Base-by-base conservation (phyloP, 2,329 filamentous ascomycete genomes). In the Neophaeococcomyces aloes region DNA sequence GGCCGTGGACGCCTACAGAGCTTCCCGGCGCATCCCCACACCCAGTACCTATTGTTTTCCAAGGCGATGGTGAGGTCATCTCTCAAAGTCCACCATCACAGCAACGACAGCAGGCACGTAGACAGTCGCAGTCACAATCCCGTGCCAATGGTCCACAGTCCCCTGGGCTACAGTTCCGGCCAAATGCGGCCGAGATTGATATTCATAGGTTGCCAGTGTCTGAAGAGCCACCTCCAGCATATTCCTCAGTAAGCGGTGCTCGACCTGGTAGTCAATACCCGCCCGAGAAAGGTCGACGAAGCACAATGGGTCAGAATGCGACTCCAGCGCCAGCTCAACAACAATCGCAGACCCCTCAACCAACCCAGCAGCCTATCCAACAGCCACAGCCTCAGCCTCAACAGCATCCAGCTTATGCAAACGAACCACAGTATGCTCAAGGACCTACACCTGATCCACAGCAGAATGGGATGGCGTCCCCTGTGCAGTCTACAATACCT, bases 1-100 rank as follows among this genome's bases (percentile, higher is more conserved):
- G 89, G 37, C 88, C 88, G 23, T 96, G 89, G 91, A 96, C 89
- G 7, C 91, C 91, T 1, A 96, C 91, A 2, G 91, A 98, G 61
- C 75, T 80, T 45, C 87, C 88, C 1, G 87, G 86, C 25, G 81
- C 81, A 49, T 82, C 87, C 41, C 86, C 86, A 4, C 86, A 94
- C 65, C 88, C 88, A 0, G 87, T 87, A 23, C 87, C 89, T 1
- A 87, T 84, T 0, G 83, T 94, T 1, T 96, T 95, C 55, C 89
- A 95, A 64, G 91, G 91, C 5, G 75, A 78, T 41, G 81, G 81
- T 51, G 79, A 84, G 48, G 78, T 88, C 63, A 72, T 53, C 25
- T 72, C 63, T 36, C 69, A 58, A 27, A 50, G 54, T 29, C 49
- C 58, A 39, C 46, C 50, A 45, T 52, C 65, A 65, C 48, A 66